Evolutionary conservation across 139 green algal species (phyloP).

Genomic region (Auxenochlorella pyrenoidosa): DNA sequence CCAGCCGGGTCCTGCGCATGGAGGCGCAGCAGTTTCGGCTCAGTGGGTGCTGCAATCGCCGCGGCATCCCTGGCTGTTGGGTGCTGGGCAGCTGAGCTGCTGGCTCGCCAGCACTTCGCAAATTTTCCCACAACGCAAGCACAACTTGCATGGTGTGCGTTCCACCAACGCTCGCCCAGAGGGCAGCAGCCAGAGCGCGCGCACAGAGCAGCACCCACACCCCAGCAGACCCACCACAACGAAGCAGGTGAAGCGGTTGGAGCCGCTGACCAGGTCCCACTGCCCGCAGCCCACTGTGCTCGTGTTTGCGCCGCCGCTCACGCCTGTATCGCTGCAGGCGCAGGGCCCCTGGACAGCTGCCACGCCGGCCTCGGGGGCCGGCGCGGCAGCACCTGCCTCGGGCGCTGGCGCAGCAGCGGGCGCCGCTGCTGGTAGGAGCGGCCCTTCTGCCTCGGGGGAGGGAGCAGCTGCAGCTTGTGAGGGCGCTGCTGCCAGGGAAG

Average conservation of each 20-base stretch:
- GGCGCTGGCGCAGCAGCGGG: not conserved
- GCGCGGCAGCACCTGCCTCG: not conserved
- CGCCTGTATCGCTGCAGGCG: not conserved
- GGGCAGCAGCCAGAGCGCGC: no score
- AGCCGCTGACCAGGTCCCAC: constrained; percentile 13
- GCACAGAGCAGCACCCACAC: no score
- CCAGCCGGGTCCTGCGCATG: not conserved
- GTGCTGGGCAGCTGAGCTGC: not conserved
- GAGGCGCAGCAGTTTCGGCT: not conserved
- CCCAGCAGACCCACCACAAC: not conserved
- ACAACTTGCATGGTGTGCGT: no score
- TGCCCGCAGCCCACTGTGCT: constrained; percentile 14
- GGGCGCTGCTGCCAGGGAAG: not conserved
- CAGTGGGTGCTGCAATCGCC: not conserved
- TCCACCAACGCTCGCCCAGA: no score
- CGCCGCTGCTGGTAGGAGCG: not conserved
- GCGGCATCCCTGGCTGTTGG: not conserved
- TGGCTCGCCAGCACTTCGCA: not conserved
- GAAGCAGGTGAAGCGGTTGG: constrained; percentile 14
- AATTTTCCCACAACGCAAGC: no score
- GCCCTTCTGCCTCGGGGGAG: not conserved
- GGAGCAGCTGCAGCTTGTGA: not conserved
- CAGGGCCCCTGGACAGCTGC: not conserved
- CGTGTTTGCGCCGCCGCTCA: constrained; percentile 26
- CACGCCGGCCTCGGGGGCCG: not conserved